Base-by-base conservation (phyloP, 2,329 filamentous ascomycete genomes). In the Tetracladium maxilliforme region DNA sequence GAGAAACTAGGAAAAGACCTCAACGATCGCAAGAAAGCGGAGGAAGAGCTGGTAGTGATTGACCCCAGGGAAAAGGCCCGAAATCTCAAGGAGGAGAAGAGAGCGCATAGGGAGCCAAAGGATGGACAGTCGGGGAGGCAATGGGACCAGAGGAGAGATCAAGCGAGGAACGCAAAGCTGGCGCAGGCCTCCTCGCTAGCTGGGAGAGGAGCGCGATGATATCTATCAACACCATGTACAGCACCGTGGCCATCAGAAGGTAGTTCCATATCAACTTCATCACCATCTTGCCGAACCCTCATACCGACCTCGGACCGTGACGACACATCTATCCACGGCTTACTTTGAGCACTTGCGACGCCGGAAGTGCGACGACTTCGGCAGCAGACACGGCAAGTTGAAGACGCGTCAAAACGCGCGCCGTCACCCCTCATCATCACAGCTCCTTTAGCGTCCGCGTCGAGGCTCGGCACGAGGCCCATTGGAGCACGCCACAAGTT, bases 1-100 rank as follows among this genome's bases (percentile, higher is more conserved):
- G 90, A 95, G 40, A 79, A 76, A 35, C 52, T 94, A 6, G 90
- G 90, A 12, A 95, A 95, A 45, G 72, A 95, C 49, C 52, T 95
- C 26, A 82, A 69, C 26, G 93, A 90, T 64, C 82, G 87, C 44
- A 76, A 72, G 51, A 86, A 90, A 50, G 86, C 87, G 27, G 83
- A 90, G 42, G 84, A 94, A 30, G 82, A 94, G 41, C 50, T 93
- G 21, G 70, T 92, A 22, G 84, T 95, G 4, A 94, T 95, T 48
- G 90, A 98, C 55, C 86, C 86, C 2, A 60, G 82, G 29, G 82
- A 86, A 47, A 83, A 81, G 47, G 77, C 79, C 22, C 73, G 70
- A 44, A 76, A 76, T 19, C 58, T 92, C 19, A 63, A 70, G 43
- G 68, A 74, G 32, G 68, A 70, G 41, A 70, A 68, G 44, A 69